Evolutionary conservation across 306 rosid genomes (phyloP), one percentile per base, ranked within the genome.

Genomic region (Cucurbita pepo): DNA sequence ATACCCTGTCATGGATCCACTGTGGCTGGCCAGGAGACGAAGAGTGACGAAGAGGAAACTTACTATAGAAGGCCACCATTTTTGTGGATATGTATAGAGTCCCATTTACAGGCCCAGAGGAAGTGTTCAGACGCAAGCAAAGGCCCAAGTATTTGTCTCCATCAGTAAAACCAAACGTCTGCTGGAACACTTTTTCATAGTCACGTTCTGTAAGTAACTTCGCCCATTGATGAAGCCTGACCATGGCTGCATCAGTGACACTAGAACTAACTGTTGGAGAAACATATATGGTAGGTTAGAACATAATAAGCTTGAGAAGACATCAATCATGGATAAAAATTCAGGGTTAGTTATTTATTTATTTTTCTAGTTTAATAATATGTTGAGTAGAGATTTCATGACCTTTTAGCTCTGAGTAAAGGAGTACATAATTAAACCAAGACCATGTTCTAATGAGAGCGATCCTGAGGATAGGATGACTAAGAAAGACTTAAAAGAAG

Each of bases 21-120:
- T 81, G 77, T 15, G 82, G 85, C 11, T 85, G 83, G 56, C 72
- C 78, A 36, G 88, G 79, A 62, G 81, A 75, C 10, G 90, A 77
- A 63, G 83, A 65, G 41, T 81, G 77, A 74, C 80, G 58, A 45
- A 88, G 71, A 37, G 96, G 86, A 53, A 82, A 69, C 69, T 90
- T 95, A 80, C 95, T 90, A 79, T 92, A 88, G 79, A 92, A 86
- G 71, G 95, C 96, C 22, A 90, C 54, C 79, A 90, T 84, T 77
- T 82, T 79, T 7, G 83, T 79, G 54, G 95, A 79, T 50, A 90
- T 77, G 41, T 86, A 92, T 11, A 90, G 85, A 13, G 82, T 81
- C 64, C 95, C 97, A 62, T 82, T 85, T 12, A 86, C 78, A 77
- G 95, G 96, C 57, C 85, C 96, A 73, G 84, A 51, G 38, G 81